Base-by-base conservation (phyloP, 768 basidiomycete species). In the Boletus rubropictus region DNA sequence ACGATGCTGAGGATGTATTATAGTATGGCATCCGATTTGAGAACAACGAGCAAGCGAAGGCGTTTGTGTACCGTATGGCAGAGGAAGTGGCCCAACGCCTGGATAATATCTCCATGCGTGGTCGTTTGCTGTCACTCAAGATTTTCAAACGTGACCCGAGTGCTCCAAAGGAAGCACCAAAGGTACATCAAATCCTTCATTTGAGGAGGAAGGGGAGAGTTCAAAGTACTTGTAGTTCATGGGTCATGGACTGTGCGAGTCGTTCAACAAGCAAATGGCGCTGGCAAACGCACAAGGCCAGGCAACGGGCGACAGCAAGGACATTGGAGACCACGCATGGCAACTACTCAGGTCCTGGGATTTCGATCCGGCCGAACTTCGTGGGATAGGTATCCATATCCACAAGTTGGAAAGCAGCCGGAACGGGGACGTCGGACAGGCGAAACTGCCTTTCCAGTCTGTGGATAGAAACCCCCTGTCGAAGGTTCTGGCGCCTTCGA, bases 21-120 rank as follows among this genome's bases (percentile, higher is more conserved):
- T 27, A 96, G 93, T 99, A 97, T 63, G 96, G 92, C 0, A 96
- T 99, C 46, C 83, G 96, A 4, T 98, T 98, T 64, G 80, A 86
- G 57, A 81, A 81, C 46, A 75, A 82, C 47, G 82, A 82, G 31
- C 84, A 96, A 60, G 91, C 88, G 6, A 83, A 91, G 60, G 66
- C 70, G 3, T 96, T 95, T 57, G 68, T 96, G 7, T 72, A 70
- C 39, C 81, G 85, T 50, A 79, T 99, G 71, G 84, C 85, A 0
- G 74, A 71, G 25, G 91, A 94, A 63, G 86, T 95, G 3, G 69
- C 84, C 18, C 77, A 74, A 45, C 73, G 92, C 6, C 68, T 98
- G 58, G 74, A 86, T 35, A 77, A 74, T 17, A 72, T 86, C 35
- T 73, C 77, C 24, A 81, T 86, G 75, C 70, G 78, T 32, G 93